These are phyloP conservation scores for Kockovaella imperatae DNA, from an alignment of 768 basidiomycete species.

Conservation along the genomic window DNA sequence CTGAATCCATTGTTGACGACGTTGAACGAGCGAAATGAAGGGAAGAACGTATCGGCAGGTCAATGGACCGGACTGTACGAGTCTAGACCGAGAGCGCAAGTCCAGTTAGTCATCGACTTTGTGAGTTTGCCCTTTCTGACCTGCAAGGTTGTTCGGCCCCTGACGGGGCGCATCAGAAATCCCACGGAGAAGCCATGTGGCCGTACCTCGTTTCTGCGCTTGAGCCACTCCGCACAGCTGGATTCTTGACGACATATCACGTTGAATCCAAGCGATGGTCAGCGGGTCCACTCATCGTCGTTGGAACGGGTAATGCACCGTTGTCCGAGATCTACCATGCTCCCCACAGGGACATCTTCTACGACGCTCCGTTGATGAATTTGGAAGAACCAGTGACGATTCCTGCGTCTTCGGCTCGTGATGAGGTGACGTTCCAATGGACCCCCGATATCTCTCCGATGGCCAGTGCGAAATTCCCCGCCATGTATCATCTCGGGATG, in stretches of 20 bases:
- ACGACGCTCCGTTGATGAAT: conserved; percentile 17
- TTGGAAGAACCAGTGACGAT: conserved; percentile 10
- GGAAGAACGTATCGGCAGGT: background rate
- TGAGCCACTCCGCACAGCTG: conserved; percentile 18
- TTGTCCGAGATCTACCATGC: conserved; percentile 12
- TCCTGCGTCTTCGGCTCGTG: conserved; percentile 2
- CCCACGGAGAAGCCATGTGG: conserved; percentile 18
- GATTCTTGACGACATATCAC: conserved; percentile 17
- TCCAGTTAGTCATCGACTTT: conserved; percentile 24
- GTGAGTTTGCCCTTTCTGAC: conserved; percentile 19
- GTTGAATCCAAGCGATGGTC: conserved; percentile 7
- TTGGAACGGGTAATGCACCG: conserved; percentile 30
- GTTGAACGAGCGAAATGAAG: conserved; percentile 11
- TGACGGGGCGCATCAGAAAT: no score
- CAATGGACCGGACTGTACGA: conserved; percentile 15
- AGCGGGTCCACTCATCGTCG: conserved; percentile 21
- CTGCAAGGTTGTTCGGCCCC: no score
- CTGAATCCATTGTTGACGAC: conserved; percentile 16
- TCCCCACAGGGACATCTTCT: conserved; percentile 21
- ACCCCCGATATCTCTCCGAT: conserved; percentile 16
- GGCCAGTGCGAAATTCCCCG: conserved; percentile 20
- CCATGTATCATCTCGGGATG: conserved; percentile 4
- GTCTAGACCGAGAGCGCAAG: conserved; percentile 8
- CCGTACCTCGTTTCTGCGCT: conserved; percentile 17
- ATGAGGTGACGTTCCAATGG: conserved; percentile 14